Conservation (phyloP, 192 early-diverging fungal genomes). For the Powellomyces hirtus region DNA sequence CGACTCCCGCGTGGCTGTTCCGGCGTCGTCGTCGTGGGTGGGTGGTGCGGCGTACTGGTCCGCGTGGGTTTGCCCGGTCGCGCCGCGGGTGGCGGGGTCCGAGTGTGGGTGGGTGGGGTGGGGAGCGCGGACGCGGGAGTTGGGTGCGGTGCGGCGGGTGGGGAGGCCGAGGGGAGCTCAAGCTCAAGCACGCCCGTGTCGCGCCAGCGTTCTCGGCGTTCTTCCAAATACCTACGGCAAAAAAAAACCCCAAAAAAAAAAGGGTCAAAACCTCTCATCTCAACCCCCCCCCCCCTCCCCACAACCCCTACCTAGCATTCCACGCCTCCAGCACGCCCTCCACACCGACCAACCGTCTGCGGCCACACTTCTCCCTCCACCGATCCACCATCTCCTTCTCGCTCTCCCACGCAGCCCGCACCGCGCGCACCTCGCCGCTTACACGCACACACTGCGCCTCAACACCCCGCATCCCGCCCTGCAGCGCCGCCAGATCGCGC, state of each 20-base stretch:
- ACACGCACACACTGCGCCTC: neutral
- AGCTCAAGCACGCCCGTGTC: neutral
- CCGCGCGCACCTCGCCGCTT: neutral
- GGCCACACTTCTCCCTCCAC: neutral
- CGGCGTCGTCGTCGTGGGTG: too few relatives aligned
- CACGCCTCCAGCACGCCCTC: neutral
- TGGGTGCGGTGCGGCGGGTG: too few relatives aligned
- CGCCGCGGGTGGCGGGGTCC: too few relatives aligned
- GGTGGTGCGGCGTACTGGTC: too few relatives aligned
- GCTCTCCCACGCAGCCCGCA: neutral
- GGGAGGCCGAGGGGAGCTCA: too few relatives aligned
- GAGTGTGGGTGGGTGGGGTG: too few relatives aligned
- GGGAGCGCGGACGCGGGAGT: too few relatives aligned
- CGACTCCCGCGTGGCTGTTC: too few relatives aligned
- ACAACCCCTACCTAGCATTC: neutral
- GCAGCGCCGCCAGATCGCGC: neutral
- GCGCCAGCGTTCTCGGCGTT: neutral
- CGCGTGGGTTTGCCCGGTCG: too few relatives aligned
- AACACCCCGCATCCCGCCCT: neutral
- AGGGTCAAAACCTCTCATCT: neutral
- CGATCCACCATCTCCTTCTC: slow-evolving; percentile 2
- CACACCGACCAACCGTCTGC: neutral
- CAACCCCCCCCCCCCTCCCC: neutral
- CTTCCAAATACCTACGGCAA: neutral
- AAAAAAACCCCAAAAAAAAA: neutral